Evolutionary conservation across 2,329 filamentous ascomycete genomes (phyloP), one percentile per base, ranked within the genome.

Genomic region (Fusarium algeriense): DNA sequence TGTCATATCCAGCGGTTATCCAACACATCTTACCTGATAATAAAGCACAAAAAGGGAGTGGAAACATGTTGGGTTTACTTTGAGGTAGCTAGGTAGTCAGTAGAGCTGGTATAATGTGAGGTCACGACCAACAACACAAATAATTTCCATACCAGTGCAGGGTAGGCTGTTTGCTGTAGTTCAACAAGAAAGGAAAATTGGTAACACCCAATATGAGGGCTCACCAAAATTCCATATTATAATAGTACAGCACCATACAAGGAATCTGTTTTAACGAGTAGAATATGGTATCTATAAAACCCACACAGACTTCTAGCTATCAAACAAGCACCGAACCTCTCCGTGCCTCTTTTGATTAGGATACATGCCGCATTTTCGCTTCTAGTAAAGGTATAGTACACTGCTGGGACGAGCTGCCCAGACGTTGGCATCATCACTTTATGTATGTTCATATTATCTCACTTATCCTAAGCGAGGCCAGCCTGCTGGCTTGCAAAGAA

Each of bases 401-500:
- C 26, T 62, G 49, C 32, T 41, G 34, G 48, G 38, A 60, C 34
- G 46, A 45, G 41, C 11, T 46, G 17, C 19, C 19, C n/a, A 50
- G 10, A 43, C 19, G 28, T 28, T 30, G 37, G 50, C 30, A 44
- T 26, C 53, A 59, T 64, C 55, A 34, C 37, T 26, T 32, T 20
- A 45, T 19, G 19, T 26, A 55, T 30, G 30, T 26, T 59, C 11
- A 23, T 13, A 41, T 32, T 20, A 20, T 12, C 8, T 35, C 34
- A 9, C 20, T 44, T 7, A 20, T 34, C 19, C 30, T 64, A 73
- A 28, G 61, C 56, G 34, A 80, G 64, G 34, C 71, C 73, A 63
- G 70, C 74, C 64, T 82, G 79, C 69, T 83, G 81, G 52, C 78
- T 77, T 10, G 86, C 86, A 78, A 91, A 92, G 79, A 91, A 91